Evolutionary conservation across 805 yeast species (phyloP).

Genomic region (Danielia reshetovae): DNA sequence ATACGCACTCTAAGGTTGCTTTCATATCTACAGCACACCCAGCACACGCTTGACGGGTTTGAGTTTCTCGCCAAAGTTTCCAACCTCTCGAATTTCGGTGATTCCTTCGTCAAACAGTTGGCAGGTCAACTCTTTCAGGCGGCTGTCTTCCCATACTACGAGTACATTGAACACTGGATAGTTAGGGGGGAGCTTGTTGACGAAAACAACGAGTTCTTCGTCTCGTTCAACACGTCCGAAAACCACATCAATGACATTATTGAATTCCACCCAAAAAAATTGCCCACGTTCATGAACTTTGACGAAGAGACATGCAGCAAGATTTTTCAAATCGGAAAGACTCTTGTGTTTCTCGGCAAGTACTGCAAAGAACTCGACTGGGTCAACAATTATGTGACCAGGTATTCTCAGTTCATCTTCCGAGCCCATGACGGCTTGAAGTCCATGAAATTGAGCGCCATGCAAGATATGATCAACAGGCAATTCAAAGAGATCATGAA

Average conservation of each 20-base stretch:
- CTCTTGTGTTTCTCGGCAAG: constrained; percentile 57
- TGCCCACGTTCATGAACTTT: constrained; percentile 44
- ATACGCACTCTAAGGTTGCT: constrained; percentile 57
- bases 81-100: constrained; percentile 59
- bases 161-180: constrained; percentile 63
- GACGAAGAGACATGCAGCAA: constrained; percentile 34
- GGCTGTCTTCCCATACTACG: constrained; percentile 56
- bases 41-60: constrained; percentile 37
- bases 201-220: constrained; percentile 61
- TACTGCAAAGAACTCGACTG: constrained; percentile 68
- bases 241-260: constrained; percentile 34
- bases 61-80: constrained; percentile 53
- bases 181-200: constrained; percentile 59
- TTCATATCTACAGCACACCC: constrained; percentile 36
- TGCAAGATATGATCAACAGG: constrained; percentile 30
- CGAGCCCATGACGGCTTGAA: constrained; percentile 30
- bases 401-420: constrained; percentile 29
- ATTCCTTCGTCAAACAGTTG: constrained; percentile 42
- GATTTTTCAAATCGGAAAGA: constrained; percentile 68
- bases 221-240: constrained; percentile 26
- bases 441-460: constrained; percentile 29
- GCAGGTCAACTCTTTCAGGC: constrained; percentile 43
- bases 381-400: constrained; percentile 43
- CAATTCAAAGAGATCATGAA: constrained; percentile 53
- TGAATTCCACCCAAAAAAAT: constrained; percentile 25